phyloP scores from a whole-genome alignment of 495 filamentous ascomycete species.

The Trichoderma orchidacearum region DNA sequence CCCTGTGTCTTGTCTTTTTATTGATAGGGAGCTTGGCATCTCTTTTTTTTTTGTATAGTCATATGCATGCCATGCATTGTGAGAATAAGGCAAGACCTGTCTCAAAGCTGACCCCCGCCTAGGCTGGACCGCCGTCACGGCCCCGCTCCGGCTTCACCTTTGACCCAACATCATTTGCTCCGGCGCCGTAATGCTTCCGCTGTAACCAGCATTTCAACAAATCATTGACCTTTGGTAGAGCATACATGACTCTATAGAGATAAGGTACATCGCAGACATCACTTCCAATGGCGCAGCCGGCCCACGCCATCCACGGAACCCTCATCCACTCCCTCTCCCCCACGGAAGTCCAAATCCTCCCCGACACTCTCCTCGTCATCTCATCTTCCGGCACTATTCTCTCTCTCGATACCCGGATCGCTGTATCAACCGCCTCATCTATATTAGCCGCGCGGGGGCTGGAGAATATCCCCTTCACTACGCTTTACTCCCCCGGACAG shows the following conservation, averaged over 20 bases:
- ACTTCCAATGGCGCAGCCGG: neutral
- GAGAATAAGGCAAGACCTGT: no score
- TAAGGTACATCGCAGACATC: neutral
- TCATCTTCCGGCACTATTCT: slow-evolving; percentile 28
- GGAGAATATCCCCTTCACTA: slow-evolving; percentile 11
- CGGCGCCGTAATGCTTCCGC: neutral
- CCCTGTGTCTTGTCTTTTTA: neutral
- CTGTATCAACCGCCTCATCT: slow-evolving; percentile 6
- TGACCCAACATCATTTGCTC: neutral
- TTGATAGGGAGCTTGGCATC: no score
- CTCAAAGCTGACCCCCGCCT: neutral
- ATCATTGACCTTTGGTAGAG: neutral
- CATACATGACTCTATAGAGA: neutral
- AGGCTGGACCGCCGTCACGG: neutral
- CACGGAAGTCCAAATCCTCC: slow-evolving; percentile 30
- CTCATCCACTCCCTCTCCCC: slow-evolving; percentile 34
- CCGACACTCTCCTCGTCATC: slow-evolving; percentile 31
- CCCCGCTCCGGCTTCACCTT: neutral
- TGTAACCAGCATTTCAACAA: neutral
- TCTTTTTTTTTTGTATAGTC: neutral
- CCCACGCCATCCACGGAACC: slow-evolving; percentile 34
- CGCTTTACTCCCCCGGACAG: slow-evolving; percentile 29
- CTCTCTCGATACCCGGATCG: slow-evolving; percentile 9
- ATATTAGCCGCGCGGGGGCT: slow-evolving; percentile 4
- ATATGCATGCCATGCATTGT: no score